Percentiles rank a stretch among this genome's conserved stretches.
These are phyloP conservation scores for Colletotrichum costaricense DNA, from an alignment of 2,329 filamentous ascomycete genomes.

Conservation along the genomic window DNA sequence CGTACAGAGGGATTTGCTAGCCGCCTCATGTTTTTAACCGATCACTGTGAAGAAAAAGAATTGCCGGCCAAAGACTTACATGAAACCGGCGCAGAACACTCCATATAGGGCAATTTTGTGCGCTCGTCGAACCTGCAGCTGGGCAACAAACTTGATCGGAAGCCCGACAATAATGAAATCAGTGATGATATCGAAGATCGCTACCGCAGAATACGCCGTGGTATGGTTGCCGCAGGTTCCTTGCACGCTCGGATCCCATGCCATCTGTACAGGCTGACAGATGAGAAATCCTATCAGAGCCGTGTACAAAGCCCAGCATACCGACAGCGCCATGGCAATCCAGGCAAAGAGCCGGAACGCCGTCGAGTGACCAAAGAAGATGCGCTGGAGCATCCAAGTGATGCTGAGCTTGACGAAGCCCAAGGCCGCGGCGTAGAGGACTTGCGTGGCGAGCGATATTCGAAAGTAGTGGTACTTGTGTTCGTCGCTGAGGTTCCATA, in stretches of 20 bases:
- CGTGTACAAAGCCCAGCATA: slow-evolving; percentile 6
- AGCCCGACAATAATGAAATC: slow-evolving; percentile 36
- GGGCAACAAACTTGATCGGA: slow-evolving; percentile 33
- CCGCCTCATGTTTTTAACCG: too few relatives aligned
- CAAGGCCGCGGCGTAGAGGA: slow-evolving; percentile 11
- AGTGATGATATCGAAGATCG: slow-evolving; percentile 37
- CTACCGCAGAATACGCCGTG: slow-evolving; percentile 33
- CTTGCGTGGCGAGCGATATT: slow-evolving; percentile 1
- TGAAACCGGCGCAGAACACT: slow-evolving; percentile 36
- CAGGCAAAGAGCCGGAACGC: background rate
- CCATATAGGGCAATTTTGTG: slow-evolving; percentile 37
- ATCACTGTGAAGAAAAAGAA: too few relatives aligned
- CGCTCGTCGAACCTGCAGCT: slow-evolving; percentile 28
- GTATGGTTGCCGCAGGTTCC: slow-evolving; percentile 33
- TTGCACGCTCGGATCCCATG: slow-evolving; percentile 43
- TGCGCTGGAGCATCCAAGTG: slow-evolving; percentile 9
- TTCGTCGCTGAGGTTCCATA: background rate
- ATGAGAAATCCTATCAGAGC: slow-evolving; percentile 38
- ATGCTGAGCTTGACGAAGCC: slow-evolving; percentile 21
- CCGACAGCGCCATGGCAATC: background rate
- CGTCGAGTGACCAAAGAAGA: slow-evolving; percentile 1
- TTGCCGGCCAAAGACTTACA: slow-evolving; percentile 25
- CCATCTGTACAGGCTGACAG: slow-evolving; percentile 47
- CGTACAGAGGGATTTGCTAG: too few relatives aligned
- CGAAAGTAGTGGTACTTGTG: background rate